Evolutionary conservation across 2,329 filamentous ascomycete species (phyloP), one percentile per base, ranked within the genome.

Genomic region (Alternaria triticina): DNA sequence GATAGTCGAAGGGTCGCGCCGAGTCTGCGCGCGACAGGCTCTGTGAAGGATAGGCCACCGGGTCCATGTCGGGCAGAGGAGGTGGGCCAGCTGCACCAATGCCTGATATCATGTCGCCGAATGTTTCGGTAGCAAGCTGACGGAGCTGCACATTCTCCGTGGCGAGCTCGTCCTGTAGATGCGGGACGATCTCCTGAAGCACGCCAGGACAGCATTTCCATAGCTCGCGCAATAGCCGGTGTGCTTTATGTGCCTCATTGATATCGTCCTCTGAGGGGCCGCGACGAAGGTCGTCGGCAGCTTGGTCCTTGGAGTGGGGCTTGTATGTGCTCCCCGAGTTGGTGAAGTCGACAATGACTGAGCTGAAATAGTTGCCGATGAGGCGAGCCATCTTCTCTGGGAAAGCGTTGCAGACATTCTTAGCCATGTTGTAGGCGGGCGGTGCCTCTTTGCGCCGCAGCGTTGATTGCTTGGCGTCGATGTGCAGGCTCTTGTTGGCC

Each of bases 291-390:
- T 82, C 80, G 28, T 83, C 82, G 8, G 82, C 83, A 9, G 75
- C 77, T 23, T 83, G 82, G 36, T 82, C 81, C 36, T 80, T 79
- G 40, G 68, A 70, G 59, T 71, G 70, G 12, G 72, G 70, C 47
- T 65, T 67, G 50, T 70, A 70, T 5, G 66, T 65, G 25, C 47
- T 54, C 3, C 70, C 70, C 2, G 68, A 55, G 40, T 68, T 74
- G 84, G 88, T 40, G 90, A 94, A 92, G 75, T 97, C 94, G 65
- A 98, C 89, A 61, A 99, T 96, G 55, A 98, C 94, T 60, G 97
- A 94, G 80, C 94, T 97, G 79, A 99, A 99, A 79, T 98, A 99
- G 75, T 97, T 94, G 70, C 93, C 95, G 59, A 98, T 91, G 70
- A 96, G 93, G 65, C 94, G 91, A 1, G 93, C 91, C 95, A 99